phyloP scores from a whole-genome alignment of 768 basidiomycete genomes.

The Tulasnella calospora region DNA sequence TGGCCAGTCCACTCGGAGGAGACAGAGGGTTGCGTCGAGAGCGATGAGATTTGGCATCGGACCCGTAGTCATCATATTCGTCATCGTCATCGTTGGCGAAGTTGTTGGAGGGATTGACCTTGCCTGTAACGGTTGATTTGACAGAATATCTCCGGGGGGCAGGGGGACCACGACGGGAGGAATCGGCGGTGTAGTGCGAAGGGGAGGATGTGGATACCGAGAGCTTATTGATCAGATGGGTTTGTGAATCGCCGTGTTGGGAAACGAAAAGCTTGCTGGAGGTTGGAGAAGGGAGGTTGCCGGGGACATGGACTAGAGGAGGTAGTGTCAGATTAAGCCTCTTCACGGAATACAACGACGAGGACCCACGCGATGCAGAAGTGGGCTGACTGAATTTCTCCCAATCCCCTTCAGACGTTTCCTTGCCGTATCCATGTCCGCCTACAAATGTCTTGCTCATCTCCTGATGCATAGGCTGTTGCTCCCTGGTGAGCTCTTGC shows the following conservation, averaged over 20 bases:
- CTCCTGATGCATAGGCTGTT: neutral
- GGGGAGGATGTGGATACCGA: neutral
- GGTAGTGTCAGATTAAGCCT: neutral
- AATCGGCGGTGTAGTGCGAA: neutral
- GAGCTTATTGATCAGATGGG: neutral
- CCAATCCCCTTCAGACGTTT: slow-evolving; percentile 3
- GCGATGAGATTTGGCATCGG: slow-evolving; percentile 2
- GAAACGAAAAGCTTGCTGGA: neutral
- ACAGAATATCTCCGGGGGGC: slow-evolving; percentile 4
- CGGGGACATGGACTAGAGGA: neutral
- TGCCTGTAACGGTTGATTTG: slow-evolving; percentile 24
- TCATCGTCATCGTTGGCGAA: slow-evolving; percentile 23
- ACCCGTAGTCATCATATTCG: neutral
- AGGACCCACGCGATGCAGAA: neutral
- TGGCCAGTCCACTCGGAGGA: neutral
- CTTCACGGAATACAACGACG: neutral
- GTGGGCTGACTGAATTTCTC: slow-evolving; percentile 17
- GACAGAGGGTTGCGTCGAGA: neutral
- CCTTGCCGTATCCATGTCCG: slow-evolving; percentile 14
- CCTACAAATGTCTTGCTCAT: neutral
- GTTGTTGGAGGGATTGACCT: slow-evolving; percentile 25
- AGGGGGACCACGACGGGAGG: neutral
- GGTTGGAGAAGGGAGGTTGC: slow-evolving; percentile 15
- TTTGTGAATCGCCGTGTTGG: neutral
- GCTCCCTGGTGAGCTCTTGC: neutral